Evolutionary conservation across 1,139 yeast species (phyloP).

Genomic region (Kodamaea sp.): DNA sequence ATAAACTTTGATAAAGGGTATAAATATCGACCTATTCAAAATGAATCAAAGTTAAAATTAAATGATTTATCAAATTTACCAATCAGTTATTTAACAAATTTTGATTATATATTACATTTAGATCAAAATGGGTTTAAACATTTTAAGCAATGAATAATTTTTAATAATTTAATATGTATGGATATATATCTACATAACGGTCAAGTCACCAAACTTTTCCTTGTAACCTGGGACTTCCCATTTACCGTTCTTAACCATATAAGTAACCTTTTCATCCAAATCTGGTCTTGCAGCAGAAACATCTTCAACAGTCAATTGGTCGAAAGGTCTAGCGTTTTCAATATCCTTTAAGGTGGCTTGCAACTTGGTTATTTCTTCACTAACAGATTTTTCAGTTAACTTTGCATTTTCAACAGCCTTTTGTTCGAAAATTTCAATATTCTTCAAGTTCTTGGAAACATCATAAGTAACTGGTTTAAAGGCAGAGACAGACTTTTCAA

Average conservation of each 20-base stretch:
- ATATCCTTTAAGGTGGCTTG: slow-evolving; percentile 88
- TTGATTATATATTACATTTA: slow-evolving; percentile 17
- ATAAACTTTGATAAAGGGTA: slow-evolving; percentile 30
- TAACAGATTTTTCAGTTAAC: slow-evolving; percentile 85
- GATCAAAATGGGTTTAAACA: slow-evolving; percentile 5
- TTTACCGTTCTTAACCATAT: slow-evolving; percentile 95
- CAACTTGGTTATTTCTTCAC: slow-evolving; percentile 80
- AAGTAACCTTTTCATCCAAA: slow-evolving; percentile 90
- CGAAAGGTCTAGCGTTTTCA: slow-evolving; percentile 96
- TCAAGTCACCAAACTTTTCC: slow-evolving; percentile 94
- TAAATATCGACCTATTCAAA: slow-evolving; percentile 9
- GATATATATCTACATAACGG: slow-evolving; percentile 64
- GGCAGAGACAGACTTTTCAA: slow-evolving; percentile 68
- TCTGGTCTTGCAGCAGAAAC: slow-evolving; percentile 95
- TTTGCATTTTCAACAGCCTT: slow-evolving; percentile 96
- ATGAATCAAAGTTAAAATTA: slow-evolving; percentile 5
- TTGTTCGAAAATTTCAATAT: slow-evolving; percentile 89
- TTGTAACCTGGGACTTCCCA: slow-evolving; percentile 98
- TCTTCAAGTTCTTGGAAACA: slow-evolving; percentile 82
- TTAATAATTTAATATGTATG: background rate
- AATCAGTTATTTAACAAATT: slow-evolving; percentile 11
- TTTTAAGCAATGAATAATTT: background rate
- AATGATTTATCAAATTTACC: slow-evolving; percentile 7
- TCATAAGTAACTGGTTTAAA: slow-evolving; percentile 87
- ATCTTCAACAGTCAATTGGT: slow-evolving; percentile 93